These are phyloP conservation scores for Scheffersomyces insectosa DNA, from an alignment of 1,139 yeast genomes.

Conservation along the genomic window DNA sequence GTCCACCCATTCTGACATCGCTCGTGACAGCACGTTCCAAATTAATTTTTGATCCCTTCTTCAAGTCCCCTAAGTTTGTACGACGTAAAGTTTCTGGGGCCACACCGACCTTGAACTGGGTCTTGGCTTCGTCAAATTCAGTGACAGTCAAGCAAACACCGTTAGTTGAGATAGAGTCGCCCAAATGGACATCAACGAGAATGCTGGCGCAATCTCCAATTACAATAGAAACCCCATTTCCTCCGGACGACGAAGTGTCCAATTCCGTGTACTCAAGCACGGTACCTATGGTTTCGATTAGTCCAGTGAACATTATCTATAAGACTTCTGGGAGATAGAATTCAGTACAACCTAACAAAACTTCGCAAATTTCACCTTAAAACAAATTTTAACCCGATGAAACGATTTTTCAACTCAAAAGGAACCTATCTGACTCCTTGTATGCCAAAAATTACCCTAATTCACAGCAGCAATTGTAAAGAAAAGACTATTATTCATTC, in stretches of 20 bases:
- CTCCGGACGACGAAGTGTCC: conserved; percentile 65
- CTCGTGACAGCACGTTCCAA: conserved; percentile 85
- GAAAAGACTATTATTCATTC: too few relatives aligned
- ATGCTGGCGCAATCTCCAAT: conserved; percentile 65
- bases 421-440: too few relatives aligned
- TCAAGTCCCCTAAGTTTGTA: conserved; percentile 68
- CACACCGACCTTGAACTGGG: conserved; percentile 80
- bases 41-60: conserved; percentile 65
- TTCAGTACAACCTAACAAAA: too few relatives aligned
- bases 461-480: too few relatives aligned
- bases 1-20: conserved; percentile 93
- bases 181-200: conserved; percentile 78
- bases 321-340: too few relatives aligned
- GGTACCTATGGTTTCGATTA: conserved; percentile 82
- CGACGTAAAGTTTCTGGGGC: conserved; percentile 91
- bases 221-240: conserved; percentile 74
- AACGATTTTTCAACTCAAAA: too few relatives aligned
- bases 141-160: conserved; percentile 97
- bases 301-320: conserved; percentile 81
- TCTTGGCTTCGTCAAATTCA: conserved; percentile 54
- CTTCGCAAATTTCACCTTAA: too few relatives aligned
- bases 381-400: too few relatives aligned
- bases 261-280: conserved; percentile 47
- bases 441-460: too few relatives aligned
- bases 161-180: conserved; percentile 89